Conservation (phyloP, 495 filamentous ascomycete species). For the Aspergillus avenaceus region DNA sequence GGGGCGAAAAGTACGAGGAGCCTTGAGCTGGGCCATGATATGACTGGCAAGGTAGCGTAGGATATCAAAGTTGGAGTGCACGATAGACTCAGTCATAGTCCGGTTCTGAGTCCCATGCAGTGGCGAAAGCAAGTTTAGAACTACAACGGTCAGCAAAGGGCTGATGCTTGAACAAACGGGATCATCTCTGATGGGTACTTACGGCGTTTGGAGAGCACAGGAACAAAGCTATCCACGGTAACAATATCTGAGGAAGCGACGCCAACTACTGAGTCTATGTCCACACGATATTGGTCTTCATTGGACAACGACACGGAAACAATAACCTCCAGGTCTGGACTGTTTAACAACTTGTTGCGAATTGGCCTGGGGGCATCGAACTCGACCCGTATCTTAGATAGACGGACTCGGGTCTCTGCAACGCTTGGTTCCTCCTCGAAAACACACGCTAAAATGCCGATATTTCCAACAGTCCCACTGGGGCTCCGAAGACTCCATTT, state of each 20-base stretch:
- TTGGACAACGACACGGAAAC: slow-evolving; percentile 28
- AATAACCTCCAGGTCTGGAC: slow-evolving; percentile 33
- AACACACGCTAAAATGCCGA: slow-evolving; percentile 69
- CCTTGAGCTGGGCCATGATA: slow-evolving; percentile 52
- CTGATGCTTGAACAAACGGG: neutral
- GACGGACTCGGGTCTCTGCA: slow-evolving; percentile 21
- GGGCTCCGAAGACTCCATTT: slow-evolving; percentile 75
- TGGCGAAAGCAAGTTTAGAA: slow-evolving; percentile 61
- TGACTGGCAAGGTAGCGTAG: slow-evolving; percentile 66
- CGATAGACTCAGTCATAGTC: slow-evolving; percentile 51
- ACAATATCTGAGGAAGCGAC: slow-evolving; percentile 63
- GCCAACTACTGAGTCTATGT: slow-evolving; percentile 58
- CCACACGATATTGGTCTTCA: slow-evolving; percentile 52
- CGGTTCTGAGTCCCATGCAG: slow-evolving; percentile 68
- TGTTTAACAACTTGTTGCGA: slow-evolving; percentile 26
- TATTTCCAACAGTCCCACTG: slow-evolving; percentile 50
- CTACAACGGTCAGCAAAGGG: slow-evolving; percentile 28
- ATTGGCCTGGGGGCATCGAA: slow-evolving; percentile 33
- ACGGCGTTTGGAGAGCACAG: slow-evolving; percentile 66
- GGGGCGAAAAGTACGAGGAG: slow-evolving; percentile 57
- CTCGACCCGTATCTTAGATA: slow-evolving; percentile 32
- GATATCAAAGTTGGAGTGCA: slow-evolving; percentile 58
- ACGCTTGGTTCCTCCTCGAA: slow-evolving; percentile 59
- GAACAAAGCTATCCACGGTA: slow-evolving; percentile 60
- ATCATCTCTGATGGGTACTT: slow-evolving; percentile 23